Conservation (phyloP, 1,139 yeast genomes). For the Ogataea hybrid region DNA sequence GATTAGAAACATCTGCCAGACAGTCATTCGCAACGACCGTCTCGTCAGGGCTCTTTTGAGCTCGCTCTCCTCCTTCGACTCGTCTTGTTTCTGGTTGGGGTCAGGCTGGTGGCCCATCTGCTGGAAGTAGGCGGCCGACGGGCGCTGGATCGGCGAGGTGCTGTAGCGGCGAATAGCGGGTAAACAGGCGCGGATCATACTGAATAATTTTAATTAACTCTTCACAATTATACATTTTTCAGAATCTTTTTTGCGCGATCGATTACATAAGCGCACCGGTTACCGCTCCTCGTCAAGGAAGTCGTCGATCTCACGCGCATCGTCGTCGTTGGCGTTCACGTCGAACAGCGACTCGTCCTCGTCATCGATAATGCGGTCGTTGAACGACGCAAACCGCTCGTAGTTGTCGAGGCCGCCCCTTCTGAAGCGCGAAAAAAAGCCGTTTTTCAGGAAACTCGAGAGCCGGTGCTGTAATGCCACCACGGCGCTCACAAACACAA, state of each 20-base stretch:
- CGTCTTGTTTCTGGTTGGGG: conserved; percentile 14
- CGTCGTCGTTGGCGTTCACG: conserved; percentile 50
- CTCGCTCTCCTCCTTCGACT: conserved; percentile 20
- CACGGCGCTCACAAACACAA: conserved; percentile 39
- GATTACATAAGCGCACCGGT: conserved; percentile 7
- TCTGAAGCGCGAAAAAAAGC: conserved; percentile 22
- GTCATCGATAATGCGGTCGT: conserved; percentile 41
- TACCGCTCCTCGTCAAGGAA: conserved; percentile 25
- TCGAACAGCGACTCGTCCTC: conserved; percentile 52
- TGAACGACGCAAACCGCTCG: conserved; percentile 41
- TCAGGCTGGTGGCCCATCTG: conserved; percentile 17
- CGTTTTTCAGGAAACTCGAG: conserved; percentile 39
- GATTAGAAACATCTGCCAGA: conserved; percentile 31
- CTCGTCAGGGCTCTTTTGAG: conserved; percentile 25
- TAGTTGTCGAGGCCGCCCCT: conserved; percentile 26
- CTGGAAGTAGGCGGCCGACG: conserved; percentile 14
- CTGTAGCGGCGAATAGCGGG: conserved; percentile 2
- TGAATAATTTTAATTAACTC: background rate
- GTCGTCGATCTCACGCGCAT: conserved; percentile 37
- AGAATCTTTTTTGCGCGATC: background rate
- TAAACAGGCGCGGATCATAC: background rate
- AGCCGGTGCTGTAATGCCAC: conserved; percentile 45
- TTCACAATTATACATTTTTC: background rate
- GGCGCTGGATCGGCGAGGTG: conserved; percentile 12
- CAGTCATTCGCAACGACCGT: conserved; percentile 31